A percentile compares a stretch with the other conserved stretches of the same genome.
These are phyloP conservation scores for Coemansia sp. DNA, from an alignment of 192 early-diverging fungal species.

Conservation along the genomic window DNA sequence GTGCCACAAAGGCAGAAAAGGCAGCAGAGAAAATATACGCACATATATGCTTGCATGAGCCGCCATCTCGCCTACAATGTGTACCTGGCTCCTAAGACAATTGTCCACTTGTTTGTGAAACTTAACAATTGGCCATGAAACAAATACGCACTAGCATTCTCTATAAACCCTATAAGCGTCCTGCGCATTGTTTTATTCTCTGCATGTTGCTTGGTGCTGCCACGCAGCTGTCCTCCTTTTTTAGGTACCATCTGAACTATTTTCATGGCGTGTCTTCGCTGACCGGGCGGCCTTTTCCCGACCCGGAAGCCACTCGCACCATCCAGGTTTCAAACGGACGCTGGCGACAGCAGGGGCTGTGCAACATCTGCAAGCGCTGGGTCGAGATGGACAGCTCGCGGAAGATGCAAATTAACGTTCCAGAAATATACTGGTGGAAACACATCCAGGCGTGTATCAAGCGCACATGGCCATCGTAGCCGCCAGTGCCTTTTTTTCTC, in stretches of 20 bases:
- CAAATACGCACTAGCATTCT: background rate
- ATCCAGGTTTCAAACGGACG: conserved; percentile 6
- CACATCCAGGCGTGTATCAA: conserved; percentile 53
- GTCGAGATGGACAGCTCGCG: conserved; percentile 40
- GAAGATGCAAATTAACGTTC: conserved; percentile 44
- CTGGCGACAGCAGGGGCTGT: conserved; percentile 39
- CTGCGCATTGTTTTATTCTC: background rate
- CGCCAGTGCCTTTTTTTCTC: background rate
- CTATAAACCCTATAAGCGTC: background rate
- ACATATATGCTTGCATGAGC: background rate
- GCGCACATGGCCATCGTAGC: conserved; percentile 23
- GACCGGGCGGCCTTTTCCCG: conserved; percentile 45
- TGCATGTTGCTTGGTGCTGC: too few species aligned
- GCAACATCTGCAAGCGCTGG: conserved; percentile 48
- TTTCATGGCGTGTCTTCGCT: conserved; percentile 53
- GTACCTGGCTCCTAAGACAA: too few species aligned
- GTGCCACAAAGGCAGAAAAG: too few species aligned
- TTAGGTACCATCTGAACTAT: conserved; percentile 56
- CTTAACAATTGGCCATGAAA: conserved; percentile 13
- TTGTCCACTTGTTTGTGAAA: too few species aligned
- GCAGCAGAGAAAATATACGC: too few species aligned
- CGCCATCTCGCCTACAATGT: conserved; percentile 11
- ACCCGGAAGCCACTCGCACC: conserved; percentile 27
- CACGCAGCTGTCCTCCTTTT: too few species aligned
- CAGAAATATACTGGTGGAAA: conserved; percentile 57